phyloP scores from a whole-genome alignment of 306 rosid genomes.

The Quercus cerris region DNA sequence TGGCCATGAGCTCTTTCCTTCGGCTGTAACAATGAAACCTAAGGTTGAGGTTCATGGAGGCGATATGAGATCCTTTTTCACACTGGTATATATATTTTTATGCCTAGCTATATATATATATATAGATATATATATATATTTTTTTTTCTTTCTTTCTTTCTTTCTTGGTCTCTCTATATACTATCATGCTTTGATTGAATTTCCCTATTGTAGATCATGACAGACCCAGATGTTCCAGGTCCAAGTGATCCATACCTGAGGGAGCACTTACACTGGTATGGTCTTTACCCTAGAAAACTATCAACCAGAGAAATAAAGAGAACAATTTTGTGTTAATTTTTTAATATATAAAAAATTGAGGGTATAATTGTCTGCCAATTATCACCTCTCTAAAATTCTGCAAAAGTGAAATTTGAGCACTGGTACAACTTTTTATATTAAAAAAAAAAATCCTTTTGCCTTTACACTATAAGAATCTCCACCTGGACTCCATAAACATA shows the following conservation, averaged over 20 bases:
- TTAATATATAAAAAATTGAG: too few species aligned
- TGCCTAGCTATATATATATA: not conserved
- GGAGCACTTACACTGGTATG: constrained; percentile 89
- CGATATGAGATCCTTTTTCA: constrained; percentile 83
- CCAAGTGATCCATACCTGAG: constrained; percentile 93
- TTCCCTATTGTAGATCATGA: constrained; percentile 55
- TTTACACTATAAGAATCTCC: too few species aligned
- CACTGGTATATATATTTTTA: constrained; percentile 46
- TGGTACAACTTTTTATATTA: too few species aligned
- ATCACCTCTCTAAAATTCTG: too few species aligned
- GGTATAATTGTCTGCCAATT: too few species aligned
- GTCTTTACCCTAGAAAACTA: not conserved
- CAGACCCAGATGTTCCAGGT: constrained; percentile 95
- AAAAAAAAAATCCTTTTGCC: too few species aligned
- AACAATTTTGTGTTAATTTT: not conserved
- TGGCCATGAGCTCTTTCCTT: constrained; percentile 77
- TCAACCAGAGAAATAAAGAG: not conserved
- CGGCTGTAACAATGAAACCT: constrained; percentile 56
- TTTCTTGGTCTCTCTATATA: not conserved
- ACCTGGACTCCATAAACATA: too few species aligned
- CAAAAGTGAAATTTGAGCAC: too few species aligned
- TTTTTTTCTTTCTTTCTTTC: not conserved
- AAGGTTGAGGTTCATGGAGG: constrained; percentile 86
- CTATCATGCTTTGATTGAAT: not conserved
- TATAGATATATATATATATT: not conserved